These are phyloP conservation scores for Chytriomyces sp. DNA, from an alignment of 192 early-diverging fungal genomes.

Conservation along the genomic window DNA sequence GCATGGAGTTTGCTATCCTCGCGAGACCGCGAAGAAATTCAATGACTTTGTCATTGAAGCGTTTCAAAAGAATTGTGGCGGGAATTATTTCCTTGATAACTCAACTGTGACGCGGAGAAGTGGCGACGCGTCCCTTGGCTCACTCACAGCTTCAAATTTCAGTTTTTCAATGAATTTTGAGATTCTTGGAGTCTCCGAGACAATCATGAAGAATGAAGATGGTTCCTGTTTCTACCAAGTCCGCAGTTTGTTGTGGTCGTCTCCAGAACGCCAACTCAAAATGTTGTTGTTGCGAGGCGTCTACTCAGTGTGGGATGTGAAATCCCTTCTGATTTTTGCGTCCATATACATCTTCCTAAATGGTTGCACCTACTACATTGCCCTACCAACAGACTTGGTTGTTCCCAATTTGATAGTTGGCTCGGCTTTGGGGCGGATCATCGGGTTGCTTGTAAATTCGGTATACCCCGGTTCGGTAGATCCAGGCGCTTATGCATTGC, in stretches of 20 bases:
- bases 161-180: constrained; percentile 10
- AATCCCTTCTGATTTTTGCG: constrained; percentile 33
- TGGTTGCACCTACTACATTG: constrained; percentile 42
- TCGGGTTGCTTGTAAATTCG: constrained; percentile 34
- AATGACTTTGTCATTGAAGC: constrained; percentile 1
- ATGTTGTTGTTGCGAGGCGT: constrained; percentile 37
- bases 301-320: constrained; percentile 25
- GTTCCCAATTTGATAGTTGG: constrained; percentile 48
- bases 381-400: constrained; percentile 45
- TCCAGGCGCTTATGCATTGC: constrained; percentile 36
- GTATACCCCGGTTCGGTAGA: constrained; percentile 28
- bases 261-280: constrained; percentile 43
- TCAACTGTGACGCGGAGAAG: background rate
- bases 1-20: background rate
- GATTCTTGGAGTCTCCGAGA: background rate
- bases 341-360: constrained; percentile 39
- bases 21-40: background rate
- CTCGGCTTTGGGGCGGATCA: constrained; percentile 34
- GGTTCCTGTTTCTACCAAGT: constrained; percentile 40
- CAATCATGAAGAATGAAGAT: constrained; percentile 7
- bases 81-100: background rate
- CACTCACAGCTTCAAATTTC: background rate
- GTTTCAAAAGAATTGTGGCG: background rate
- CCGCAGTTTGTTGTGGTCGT: constrained; percentile 29
- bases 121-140: background rate